Evolutionary conservation across 2,329 filamentous ascomycete species (phyloP).

Genomic region (Pezicula radicicola): DNA sequence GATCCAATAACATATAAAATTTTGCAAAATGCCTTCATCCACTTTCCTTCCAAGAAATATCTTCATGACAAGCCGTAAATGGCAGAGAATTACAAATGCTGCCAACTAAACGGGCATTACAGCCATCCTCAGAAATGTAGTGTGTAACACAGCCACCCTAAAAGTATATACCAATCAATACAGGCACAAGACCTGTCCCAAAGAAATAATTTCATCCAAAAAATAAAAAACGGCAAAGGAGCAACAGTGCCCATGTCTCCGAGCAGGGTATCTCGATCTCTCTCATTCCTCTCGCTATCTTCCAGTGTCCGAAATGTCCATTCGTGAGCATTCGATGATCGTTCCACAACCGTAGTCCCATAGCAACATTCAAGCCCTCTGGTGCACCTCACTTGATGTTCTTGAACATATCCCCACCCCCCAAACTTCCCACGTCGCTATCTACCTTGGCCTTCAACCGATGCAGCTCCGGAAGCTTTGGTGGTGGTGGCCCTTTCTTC

Average conservation of each 20-base stretch:
- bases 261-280: slow-evolving; percentile 22
- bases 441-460: slow-evolving; percentile 28
- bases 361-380: slow-evolving; percentile 15
- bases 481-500: slow-evolving; percentile 26
- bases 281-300: slow-evolving; percentile 1
- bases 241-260: slow-evolving; percentile 17
- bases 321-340: slow-evolving; percentile 17
- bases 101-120: slow-evolving; percentile 17
- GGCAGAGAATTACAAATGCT: slow-evolving; percentile 24
- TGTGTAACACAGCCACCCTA: slow-evolving; percentile 6
- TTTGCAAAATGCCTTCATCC: background rate
- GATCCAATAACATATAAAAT: too few species aligned
- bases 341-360: slow-evolving; percentile 16
- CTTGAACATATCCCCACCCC: slow-evolving; percentile 31
- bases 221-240: slow-evolving; percentile 15
- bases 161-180: slow-evolving; percentile 7
- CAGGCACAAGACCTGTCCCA: slow-evolving; percentile 2
- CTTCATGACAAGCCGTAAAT: slow-evolving; percentile 11
- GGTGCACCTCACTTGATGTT: slow-evolving; percentile 26
- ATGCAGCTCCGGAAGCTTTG: slow-evolving; percentile 29
- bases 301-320: slow-evolving; percentile 3
- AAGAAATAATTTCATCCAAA: slow-evolving; percentile 3
- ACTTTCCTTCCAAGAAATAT: slow-evolving; percentile 9
- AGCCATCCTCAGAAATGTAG: slow-evolving; percentile 12
- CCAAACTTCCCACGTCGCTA: slow-evolving; percentile 25